These are phyloP conservation scores for Yarrowia divulgata DNA, from an alignment of 805 yeast species.

Conservation along the genomic window DNA sequence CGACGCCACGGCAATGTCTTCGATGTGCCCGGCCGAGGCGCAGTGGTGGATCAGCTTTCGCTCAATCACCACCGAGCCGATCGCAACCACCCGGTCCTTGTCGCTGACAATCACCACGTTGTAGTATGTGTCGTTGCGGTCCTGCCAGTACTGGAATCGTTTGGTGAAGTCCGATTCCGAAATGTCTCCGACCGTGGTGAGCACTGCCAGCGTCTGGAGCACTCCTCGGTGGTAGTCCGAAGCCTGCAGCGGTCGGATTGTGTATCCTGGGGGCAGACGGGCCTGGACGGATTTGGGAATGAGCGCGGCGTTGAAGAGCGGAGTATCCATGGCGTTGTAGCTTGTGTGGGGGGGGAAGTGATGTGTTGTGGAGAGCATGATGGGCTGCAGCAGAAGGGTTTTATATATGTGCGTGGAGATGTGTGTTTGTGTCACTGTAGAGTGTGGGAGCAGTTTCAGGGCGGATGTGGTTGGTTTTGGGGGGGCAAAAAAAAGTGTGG, in stretches of 20 bases:
- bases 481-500: background rate
- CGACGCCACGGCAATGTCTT: conserved; percentile 83
- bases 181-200: conserved; percentile 86
- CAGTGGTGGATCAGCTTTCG: conserved; percentile 80
- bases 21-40: conserved; percentile 91
- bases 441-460: background rate
- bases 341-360: background rate
- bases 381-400: background rate
- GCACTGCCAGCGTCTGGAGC: conserved; percentile 64
- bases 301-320: conserved; percentile 45
- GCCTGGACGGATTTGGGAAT: conserved; percentile 46
- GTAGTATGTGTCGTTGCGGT: conserved; percentile 61
- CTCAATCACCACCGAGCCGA: conserved; percentile 84
- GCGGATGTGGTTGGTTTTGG: background rate
- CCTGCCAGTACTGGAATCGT: conserved; percentile 66
- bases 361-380: conserved; percentile 18
- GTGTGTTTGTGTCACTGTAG: background rate
- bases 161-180: conserved; percentile 58
- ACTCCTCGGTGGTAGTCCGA: conserved; percentile 71
- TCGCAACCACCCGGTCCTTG: conserved; percentile 69
- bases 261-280: conserved; percentile 67
- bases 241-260: conserved; percentile 62
- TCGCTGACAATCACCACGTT: conserved; percentile 70
- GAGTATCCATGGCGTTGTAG: conserved; percentile 36
- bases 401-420: conserved; percentile 4